Base-by-base conservation (phyloP, 1,139 yeast species). In the Wickerhamomyces sp. region DNA sequence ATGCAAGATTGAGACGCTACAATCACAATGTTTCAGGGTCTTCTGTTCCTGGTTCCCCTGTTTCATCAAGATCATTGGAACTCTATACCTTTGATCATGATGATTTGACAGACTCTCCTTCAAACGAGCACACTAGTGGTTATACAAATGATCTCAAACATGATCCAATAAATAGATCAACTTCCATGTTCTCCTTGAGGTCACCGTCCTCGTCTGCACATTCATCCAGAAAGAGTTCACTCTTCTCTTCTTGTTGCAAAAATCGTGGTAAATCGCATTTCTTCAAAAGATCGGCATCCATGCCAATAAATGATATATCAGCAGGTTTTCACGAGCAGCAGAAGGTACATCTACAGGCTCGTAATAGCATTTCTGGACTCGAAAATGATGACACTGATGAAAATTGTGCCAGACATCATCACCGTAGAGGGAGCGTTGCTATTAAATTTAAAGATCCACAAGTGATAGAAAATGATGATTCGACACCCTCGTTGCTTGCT, bases 351-450 rank as follows among this genome's bases (percentile, higher is more conserved):
- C 13, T 12, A 12, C 27, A 13, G 27, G 27, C 13, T 24, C 13
- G 27, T 21, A 21, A 12, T 21, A 21, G 25, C 25, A 21, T 8
- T 12, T 8, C 7, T 6, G 15, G 17, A 18, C 5, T 15, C 4
- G 17, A 20, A 8, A 18, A 28, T 19, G 8, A n/a, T 20, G 17
- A 14, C n/a, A 13, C 8, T 31, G 19, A 7, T 12, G 26, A 28
- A 12, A n/a, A 19, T 16, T 52, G 55, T 34, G 38, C 39, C 12
- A 49, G 58, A 33, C 58, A 54, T 33, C 58, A 54, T 39, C 56
- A 54, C 33, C 47, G 58, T 21, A 44, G 58, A 19, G 54, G 53
- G 1, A 46, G 51, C 7, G 54, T 53, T 18, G 58, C 58, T 10
- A 53, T 53, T 21, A 52, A 46, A 33, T 53, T 53, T 36, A 43